Percentiles rank a stretch among this genome's conserved stretches.
phyloP scores from a whole-genome alignment of 805 yeast species.

The Ascoidea asiatica region DNA sequence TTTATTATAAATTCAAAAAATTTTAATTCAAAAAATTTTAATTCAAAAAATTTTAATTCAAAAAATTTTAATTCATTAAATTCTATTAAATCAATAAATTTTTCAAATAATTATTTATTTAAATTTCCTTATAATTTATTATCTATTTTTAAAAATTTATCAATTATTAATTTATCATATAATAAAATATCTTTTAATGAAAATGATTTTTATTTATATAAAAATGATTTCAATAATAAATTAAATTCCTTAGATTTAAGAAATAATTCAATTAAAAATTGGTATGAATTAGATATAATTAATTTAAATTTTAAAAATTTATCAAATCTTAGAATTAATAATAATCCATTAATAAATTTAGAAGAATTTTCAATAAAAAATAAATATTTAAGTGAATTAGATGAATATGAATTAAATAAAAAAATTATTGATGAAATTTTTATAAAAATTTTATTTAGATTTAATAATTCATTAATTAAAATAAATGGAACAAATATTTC shows the following conservation, averaged over 20 bases:
- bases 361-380: slow-evolving; percentile 16
- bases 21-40: background rate
- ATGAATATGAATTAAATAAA: background rate
- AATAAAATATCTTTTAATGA: background rate
- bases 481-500: slow-evolving; percentile 48
- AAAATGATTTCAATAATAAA: slow-evolving; percentile 2
- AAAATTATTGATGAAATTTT: slow-evolving; percentile 13
- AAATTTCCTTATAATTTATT: background rate
- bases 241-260: background rate
- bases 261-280: slow-evolving; percentile 12
- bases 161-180: background rate
- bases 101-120: background rate
- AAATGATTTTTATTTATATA: background rate
- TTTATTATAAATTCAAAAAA: background rate
- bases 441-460: slow-evolving; percentile 10
- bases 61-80: background rate
- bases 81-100: no score
- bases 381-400: slow-evolving; percentile 4
- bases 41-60: background rate
- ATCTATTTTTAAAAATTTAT: no score
- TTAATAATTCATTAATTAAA: slow-evolving; percentile 16
- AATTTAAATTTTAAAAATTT: slow-evolving; percentile 26
- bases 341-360: slow-evolving; percentile 34
- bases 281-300: slow-evolving; percentile 37
- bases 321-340: slow-evolving; percentile 30